phyloP scores from a whole-genome alignment of 2,329 filamentous ascomycete species.

The Phialophora chinensis region DNA sequence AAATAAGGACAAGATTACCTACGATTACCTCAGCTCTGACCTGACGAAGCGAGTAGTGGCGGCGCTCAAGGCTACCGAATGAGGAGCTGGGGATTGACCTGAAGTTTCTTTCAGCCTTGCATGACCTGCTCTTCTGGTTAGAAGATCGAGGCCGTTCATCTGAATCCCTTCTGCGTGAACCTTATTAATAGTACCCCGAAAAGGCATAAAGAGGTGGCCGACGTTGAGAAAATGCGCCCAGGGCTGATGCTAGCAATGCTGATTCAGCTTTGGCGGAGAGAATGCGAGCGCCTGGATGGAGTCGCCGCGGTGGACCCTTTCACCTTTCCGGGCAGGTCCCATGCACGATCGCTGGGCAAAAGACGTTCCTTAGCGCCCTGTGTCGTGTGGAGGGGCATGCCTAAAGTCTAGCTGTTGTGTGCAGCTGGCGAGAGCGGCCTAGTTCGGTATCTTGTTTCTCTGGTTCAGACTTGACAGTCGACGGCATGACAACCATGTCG shows the following conservation, averaged over 20 bases:
- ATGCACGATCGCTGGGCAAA: slow-evolving; percentile 3
- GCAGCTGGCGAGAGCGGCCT: slow-evolving; percentile 11
- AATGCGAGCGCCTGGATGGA: neutral
- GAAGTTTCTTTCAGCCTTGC: slow-evolving; percentile 12
- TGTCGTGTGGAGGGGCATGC: neutral
- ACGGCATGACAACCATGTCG: slow-evolving; percentile 9
- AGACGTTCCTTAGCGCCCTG: neutral
- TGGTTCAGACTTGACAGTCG: slow-evolving; percentile 7
- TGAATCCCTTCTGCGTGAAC: neutral
- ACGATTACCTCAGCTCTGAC: slow-evolving; percentile 28
- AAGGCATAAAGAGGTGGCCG: slow-evolving; percentile 5
- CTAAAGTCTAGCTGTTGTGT: neutral
- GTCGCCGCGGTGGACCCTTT: neutral
- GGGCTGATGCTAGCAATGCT: slow-evolving; percentile 12
- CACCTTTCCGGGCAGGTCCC: slow-evolving; percentile 3
- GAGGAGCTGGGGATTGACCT: neutral
- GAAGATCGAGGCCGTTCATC: neutral
- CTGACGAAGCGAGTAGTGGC: neutral
- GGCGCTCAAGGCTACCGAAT: slow-evolving; percentile 7
- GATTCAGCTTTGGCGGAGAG: slow-evolving; percentile 12
- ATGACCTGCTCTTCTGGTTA: slow-evolving; percentile 13
- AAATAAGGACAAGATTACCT: slow-evolving; percentile 8
- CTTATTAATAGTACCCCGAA: slow-evolving; percentile 1
- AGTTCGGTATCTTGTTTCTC: slow-evolving; percentile 10
- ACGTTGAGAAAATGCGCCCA: neutral